Evolutionary conservation across 1,284 basidiomycete genomes (phyloP).

Genomic region (Naganishia albida): DNA sequence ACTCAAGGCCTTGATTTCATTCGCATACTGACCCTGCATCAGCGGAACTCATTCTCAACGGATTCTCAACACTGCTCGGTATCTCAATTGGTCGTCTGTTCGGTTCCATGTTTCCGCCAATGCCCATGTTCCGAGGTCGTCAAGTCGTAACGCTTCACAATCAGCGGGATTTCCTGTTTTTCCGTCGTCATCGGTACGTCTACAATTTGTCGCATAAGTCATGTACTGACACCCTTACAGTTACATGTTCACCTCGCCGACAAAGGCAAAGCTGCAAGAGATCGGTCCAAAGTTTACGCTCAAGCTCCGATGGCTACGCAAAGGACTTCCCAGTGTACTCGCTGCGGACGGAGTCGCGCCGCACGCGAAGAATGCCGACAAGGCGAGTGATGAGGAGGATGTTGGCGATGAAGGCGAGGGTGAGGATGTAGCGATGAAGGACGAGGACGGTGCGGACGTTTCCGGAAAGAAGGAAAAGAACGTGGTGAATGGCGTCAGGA

Average conservation of each 20-base stretch:
- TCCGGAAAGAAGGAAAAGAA: slow-evolving; percentile 47
- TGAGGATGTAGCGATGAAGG: slow-evolving; percentile 37
- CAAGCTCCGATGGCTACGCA: slow-evolving; percentile 85
- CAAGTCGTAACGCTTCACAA: slow-evolving; percentile 98
- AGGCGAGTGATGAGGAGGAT: slow-evolving; percentile 52
- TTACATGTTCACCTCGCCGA: slow-evolving; percentile 87
- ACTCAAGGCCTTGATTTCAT: background rate
- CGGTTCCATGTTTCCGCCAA: slow-evolving; percentile 90
- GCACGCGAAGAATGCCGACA: slow-evolving; percentile 62
- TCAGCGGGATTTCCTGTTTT: slow-evolving; percentile 97
- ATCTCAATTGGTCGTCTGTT: slow-evolving; percentile 91
- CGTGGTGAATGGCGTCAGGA: slow-evolving; percentile 44
- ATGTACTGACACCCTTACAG: slow-evolving; percentile 54
- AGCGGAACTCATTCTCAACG: slow-evolving; percentile 91
- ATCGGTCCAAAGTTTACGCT: slow-evolving; percentile 97
- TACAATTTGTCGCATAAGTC: slow-evolving; percentile 61
- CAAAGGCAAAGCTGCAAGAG: slow-evolving; percentile 92
- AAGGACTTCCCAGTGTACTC: slow-evolving; percentile 76
- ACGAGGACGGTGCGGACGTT: slow-evolving; percentile 7
- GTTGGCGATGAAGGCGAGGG: slow-evolving; percentile 39
- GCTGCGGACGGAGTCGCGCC: slow-evolving; percentile 52
- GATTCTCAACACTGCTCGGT: slow-evolving; percentile 91
- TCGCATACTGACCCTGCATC: background rate
- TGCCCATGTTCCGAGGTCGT: slow-evolving; percentile 93
- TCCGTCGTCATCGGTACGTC: slow-evolving; percentile 83